A percentile compares a stretch with the other conserved stretches of the same genome.
These are phyloP conservation scores for Dactylellina sp. DNA, from an alignment of 2,329 filamentous ascomycete species.

Conservation along the genomic window DNA sequence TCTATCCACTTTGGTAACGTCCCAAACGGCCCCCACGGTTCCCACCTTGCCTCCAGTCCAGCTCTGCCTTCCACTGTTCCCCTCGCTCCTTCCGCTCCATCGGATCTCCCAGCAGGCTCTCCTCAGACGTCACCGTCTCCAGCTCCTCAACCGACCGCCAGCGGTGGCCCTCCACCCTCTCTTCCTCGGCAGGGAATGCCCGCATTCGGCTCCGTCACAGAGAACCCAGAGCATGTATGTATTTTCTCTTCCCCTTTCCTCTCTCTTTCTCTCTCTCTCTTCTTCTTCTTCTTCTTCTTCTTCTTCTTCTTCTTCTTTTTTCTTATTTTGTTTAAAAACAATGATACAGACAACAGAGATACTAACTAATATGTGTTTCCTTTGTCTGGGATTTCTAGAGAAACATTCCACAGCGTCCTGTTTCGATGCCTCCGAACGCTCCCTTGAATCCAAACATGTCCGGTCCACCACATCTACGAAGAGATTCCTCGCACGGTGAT, in stretches of 20 bases:
- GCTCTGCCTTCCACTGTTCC: slow-evolving; percentile 68
- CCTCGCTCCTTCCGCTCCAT: slow-evolving; percentile 64
- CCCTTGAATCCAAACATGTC: slow-evolving; percentile 68
- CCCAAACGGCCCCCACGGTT: slow-evolving; percentile 68
- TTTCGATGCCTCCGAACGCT: slow-evolving; percentile 71
- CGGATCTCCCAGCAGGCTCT: slow-evolving; percentile 79
- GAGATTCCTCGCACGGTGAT: slow-evolving; percentile 87
- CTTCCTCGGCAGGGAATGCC: slow-evolving; percentile 53
- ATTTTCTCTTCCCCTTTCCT: slow-evolving; percentile 35
- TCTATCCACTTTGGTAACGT: slow-evolving; percentile 82
- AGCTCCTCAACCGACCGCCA: slow-evolving; percentile 86
- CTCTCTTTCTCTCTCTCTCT: no score
- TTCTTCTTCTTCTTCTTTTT: no score
- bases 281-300: no score
- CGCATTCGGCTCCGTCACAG: slow-evolving; percentile 58
- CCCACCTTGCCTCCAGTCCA: slow-evolving; percentile 70
- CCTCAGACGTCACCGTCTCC: slow-evolving; percentile 91
- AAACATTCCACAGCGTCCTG: slow-evolving; percentile 73
- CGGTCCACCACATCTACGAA: slow-evolving; percentile 77
- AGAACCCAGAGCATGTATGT: slow-evolving; percentile 42
- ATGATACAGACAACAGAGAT: no score
- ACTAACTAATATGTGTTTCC: slow-evolving; percentile 50
- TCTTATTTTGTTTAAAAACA: no score
- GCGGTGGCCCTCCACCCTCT: slow-evolving; percentile 84
- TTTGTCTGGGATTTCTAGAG: slow-evolving; percentile 13